Conservation (phyloP, 2,329 filamentous ascomycete genomes). For the Periglandula ipomoeae region DNA sequence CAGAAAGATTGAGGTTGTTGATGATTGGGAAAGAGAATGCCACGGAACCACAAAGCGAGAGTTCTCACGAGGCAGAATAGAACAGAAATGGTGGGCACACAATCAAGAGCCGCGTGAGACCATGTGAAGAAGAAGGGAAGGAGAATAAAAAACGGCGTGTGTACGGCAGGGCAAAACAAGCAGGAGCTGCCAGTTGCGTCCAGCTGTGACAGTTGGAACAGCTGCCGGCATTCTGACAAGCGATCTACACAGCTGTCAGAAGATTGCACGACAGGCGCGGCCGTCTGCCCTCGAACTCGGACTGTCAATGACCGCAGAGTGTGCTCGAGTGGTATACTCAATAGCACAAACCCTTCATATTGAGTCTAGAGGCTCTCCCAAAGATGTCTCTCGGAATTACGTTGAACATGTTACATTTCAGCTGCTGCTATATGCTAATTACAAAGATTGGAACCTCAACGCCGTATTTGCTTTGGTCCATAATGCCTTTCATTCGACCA, state of each 20-base stretch:
- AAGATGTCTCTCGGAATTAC: neutral
- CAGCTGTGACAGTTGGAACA: neutral
- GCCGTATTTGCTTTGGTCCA: neutral
- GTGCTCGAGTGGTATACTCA: too few relatives aligned
- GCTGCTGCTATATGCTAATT: neutral
- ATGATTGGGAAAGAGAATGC: too few relatives aligned
- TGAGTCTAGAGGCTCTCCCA: too few relatives aligned
- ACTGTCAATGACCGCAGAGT: too few relatives aligned
- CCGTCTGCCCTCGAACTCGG: neutral
- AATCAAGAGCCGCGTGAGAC: too few relatives aligned
- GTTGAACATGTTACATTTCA: neutral
- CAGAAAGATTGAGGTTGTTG: too few relatives aligned
- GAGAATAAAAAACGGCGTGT: neutral
- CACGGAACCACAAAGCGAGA: too few relatives aligned
- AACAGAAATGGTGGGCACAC: too few relatives aligned
- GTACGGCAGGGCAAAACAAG: neutral
- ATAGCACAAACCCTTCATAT: too few relatives aligned
- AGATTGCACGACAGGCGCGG: neutral
- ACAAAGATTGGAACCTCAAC: constrained; percentile 2
- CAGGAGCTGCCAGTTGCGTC: neutral
- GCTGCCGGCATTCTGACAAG: neutral
- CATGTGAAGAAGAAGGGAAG: neutral
- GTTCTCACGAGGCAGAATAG: too few relatives aligned
- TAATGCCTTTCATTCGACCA: neutral
- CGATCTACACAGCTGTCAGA: neutral